phyloP scores from a whole-genome alignment of 2,329 filamentous ascomycete genomes.

The Neofusicoccum laricinum region DNA sequence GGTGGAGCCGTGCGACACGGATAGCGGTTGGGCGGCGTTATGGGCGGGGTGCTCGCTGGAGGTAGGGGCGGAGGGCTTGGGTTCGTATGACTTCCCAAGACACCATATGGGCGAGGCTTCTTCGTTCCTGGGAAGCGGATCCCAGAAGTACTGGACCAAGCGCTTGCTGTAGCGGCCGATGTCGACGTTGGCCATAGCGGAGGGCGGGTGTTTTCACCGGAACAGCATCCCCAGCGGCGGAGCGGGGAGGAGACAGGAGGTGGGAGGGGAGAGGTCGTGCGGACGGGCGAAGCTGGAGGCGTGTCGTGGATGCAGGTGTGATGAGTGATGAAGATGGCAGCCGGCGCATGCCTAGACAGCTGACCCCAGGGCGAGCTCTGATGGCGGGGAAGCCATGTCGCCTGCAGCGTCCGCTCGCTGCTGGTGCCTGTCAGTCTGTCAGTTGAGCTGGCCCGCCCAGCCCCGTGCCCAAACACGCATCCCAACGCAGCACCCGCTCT shows the following conservation, averaged over 20 bases:
- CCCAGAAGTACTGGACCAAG: conserved; percentile 89
- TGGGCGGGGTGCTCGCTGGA: conserved; percentile 18
- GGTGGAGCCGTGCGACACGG: conserved; percentile 19
- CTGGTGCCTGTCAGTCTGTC: not conserved
- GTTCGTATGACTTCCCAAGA: conserved; percentile 61
- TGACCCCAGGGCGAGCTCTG: conserved; percentile 11
- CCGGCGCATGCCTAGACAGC: conserved; percentile 13
- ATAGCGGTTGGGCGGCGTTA: conserved; percentile 8
- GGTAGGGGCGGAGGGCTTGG: conserved; percentile 24
- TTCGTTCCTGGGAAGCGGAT: conserved; percentile 83
- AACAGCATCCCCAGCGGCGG: not conserved
- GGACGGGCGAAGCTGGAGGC: not conserved
- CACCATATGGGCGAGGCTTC: conserved; percentile 76
- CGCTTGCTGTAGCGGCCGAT: conserved; percentile 71
- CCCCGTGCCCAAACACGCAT: not conserved
- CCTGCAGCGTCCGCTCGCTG: not conserved
- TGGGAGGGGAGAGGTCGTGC: not conserved
- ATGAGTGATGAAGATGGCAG: not conserved
- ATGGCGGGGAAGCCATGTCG: conserved; percentile 11
- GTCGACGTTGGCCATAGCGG: conserved; percentile 64
- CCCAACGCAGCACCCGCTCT: not conserved
- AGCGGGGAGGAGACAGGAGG: not conserved
- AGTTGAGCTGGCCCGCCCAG: not conserved
- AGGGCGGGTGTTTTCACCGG: conserved; percentile 5
- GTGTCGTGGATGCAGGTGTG: conserved; percentile 9